Percentiles rank a stretch among this genome's conserved stretches.
phyloP scores from a whole-genome alignment of 2,329 filamentous ascomycete species.

The Colletotrichum tamarilloi region DNA sequence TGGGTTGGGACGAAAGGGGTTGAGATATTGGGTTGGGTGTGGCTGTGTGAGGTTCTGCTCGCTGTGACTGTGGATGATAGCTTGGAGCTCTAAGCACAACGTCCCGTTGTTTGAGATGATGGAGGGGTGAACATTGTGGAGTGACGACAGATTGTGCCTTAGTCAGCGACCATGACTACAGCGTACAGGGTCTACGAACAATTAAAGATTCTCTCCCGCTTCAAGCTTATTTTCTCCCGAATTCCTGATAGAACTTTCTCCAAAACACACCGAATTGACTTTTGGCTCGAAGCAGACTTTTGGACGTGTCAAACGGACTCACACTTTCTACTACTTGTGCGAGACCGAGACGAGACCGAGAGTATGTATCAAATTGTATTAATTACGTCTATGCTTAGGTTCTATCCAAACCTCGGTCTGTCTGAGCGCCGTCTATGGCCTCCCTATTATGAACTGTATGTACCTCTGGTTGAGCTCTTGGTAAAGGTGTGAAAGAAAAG shows the following conservation, averaged over 20 bases:
- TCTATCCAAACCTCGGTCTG: conserved; percentile 7
- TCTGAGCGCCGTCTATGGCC: conserved; percentile 2
- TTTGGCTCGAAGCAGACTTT: background rate
- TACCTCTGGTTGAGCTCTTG: background rate
- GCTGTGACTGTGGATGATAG: conserved; percentile 1
- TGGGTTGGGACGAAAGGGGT: background rate
- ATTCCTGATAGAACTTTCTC: background rate
- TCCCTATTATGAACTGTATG: background rate
- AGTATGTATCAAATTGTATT: background rate
- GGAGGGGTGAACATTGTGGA: background rate
- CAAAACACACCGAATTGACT: background rate
- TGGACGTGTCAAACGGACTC: background rate
- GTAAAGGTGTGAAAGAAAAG: background rate
- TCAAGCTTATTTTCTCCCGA: background rate
- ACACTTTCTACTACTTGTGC: background rate
- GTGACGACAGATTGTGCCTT: conserved; percentile 5
- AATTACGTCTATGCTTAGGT: conserved; percentile 10
- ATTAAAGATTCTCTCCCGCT: background rate
- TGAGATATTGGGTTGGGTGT: background rate
- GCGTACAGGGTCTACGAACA: background rate
- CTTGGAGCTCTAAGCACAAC: background rate
- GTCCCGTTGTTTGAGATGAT: background rate
- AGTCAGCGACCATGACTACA: background rate
- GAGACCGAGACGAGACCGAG: background rate
- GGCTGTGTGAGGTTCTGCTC: background rate